Percentiles rank a stretch among this genome's conserved stretches.
Conservation (phyloP, 345 rosid genomes). For the Brassica rapa region DNA sequence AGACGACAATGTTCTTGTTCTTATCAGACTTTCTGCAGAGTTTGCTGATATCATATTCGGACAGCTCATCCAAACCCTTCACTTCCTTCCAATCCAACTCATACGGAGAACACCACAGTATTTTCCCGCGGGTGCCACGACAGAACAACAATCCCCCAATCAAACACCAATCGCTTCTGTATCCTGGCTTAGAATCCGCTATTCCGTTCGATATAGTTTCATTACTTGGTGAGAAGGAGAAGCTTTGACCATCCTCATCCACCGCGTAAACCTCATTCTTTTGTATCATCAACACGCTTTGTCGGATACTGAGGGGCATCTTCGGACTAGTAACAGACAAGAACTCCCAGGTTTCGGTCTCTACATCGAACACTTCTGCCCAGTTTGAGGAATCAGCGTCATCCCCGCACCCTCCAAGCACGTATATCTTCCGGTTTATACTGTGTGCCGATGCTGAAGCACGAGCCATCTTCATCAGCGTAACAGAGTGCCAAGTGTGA, state of each 20-base stretch:
- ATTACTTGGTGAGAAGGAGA: background rate
- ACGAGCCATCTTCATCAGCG: background rate
- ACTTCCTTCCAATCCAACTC: conserved; percentile 13
- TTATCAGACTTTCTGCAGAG: background rate
- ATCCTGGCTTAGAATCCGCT: background rate
- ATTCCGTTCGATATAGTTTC: background rate
- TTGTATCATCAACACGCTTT: background rate
- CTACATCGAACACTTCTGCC: background rate
- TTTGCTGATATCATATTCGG: background rate
- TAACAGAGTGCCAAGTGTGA: background rate
- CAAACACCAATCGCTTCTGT: background rate
- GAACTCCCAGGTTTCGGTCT: background rate
- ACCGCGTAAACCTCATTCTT: background rate
- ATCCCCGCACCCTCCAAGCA: conserved; percentile 5
- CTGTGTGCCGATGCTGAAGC: background rate
- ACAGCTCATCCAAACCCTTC: conserved; percentile 8
- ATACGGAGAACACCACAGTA: background rate
- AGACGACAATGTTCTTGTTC: background rate
- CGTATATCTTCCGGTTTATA: background rate
- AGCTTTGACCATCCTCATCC: conserved; percentile 13
- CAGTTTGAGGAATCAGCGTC: background rate
- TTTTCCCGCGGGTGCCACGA: background rate
- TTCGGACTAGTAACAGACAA: background rate
- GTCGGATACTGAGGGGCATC: background rate
- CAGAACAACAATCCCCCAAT: background rate